Conservation (phyloP, 345 rosid species). For the Linum tenue region DNA sequence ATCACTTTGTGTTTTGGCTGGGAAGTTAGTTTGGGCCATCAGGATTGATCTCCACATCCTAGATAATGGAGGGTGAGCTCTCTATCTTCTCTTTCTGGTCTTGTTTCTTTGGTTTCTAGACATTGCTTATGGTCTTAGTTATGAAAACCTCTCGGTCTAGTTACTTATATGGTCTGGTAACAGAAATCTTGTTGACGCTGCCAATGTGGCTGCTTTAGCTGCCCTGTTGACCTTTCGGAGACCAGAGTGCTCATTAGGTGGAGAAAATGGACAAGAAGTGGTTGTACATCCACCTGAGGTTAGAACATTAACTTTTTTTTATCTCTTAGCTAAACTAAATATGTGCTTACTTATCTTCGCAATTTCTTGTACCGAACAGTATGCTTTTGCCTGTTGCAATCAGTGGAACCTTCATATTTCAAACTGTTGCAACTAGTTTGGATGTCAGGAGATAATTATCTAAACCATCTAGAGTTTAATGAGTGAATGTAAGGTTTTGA, state of each 20-base stretch:
- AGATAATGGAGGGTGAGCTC: slow-evolving; percentile 88
- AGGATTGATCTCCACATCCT: slow-evolving; percentile 90
- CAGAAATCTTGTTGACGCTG: slow-evolving; percentile 94
- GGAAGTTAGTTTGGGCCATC: slow-evolving; percentile 88
- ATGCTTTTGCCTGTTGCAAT: no score
- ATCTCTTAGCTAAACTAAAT: neutral
- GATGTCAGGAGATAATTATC: no score
- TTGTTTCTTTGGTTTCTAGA: neutral
- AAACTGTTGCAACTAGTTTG: no score
- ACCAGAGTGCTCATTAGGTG: slow-evolving; percentile 86
- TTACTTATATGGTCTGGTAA: slow-evolving; percentile 12
- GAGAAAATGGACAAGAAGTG: slow-evolving; percentile 75
- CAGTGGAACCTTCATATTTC: no score
- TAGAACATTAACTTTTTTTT: slow-evolving; percentile 16
- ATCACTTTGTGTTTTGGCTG: slow-evolving; percentile 84
- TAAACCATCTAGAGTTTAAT: no score
- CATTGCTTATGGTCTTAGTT: slow-evolving; percentile 9
- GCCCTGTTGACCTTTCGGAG: slow-evolving; percentile 80
- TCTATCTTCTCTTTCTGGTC: slow-evolving; percentile 1
- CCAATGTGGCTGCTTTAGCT: slow-evolving; percentile 89
- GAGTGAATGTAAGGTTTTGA: no score
- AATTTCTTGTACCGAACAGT: neutral
- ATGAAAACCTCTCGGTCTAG: neutral
- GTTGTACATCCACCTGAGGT: slow-evolving; percentile 85
- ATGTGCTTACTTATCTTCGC: neutral